Conservation (phyloP, 2,329 filamentous ascomycete species). For the Colletotrichum cereale region DNA sequence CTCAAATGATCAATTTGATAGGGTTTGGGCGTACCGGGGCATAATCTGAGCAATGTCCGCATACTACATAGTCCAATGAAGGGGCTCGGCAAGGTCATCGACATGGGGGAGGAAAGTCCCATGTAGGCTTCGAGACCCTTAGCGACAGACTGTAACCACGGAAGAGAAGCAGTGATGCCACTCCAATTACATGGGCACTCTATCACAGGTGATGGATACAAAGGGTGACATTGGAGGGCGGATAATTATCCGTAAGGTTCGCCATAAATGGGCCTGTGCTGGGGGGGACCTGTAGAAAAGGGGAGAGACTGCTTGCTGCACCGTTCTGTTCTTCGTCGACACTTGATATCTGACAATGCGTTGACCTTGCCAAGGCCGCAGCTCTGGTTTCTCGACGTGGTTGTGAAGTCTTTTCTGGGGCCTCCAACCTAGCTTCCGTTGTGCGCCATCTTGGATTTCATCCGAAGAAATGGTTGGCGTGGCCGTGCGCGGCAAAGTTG, state of each 20-base stretch:
- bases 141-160: no score
- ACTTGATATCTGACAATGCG: background rate
- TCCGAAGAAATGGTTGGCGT: background rate
- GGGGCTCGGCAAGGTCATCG: slow-evolving; percentile 1
- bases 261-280: background rate
- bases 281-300: background rate
- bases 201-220: background rate
- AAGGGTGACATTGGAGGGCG: background rate
- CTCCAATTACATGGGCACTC: background rate
- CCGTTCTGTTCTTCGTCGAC: background rate
- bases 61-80: slow-evolving; percentile 8
- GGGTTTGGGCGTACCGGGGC: slow-evolving; percentile 6
- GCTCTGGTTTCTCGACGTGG: background rate
- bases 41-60: slow-evolving; percentile 5
- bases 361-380: slow-evolving; percentile 1
- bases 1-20: slow-evolving; percentile 22
- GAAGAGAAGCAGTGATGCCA: background rate
- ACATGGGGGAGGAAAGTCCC: background rate
- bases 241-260: no score
- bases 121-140: background rate
- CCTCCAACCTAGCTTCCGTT: background rate
- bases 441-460: slow-evolving; percentile 6
- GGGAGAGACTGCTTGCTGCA: background rate
- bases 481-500: background rate
- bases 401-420: background rate